These are phyloP conservation scores for Aphanoascus verrucosus DNA, from an alignment of 2,329 filamentous ascomycete species.

Conservation along the genomic window DNA sequence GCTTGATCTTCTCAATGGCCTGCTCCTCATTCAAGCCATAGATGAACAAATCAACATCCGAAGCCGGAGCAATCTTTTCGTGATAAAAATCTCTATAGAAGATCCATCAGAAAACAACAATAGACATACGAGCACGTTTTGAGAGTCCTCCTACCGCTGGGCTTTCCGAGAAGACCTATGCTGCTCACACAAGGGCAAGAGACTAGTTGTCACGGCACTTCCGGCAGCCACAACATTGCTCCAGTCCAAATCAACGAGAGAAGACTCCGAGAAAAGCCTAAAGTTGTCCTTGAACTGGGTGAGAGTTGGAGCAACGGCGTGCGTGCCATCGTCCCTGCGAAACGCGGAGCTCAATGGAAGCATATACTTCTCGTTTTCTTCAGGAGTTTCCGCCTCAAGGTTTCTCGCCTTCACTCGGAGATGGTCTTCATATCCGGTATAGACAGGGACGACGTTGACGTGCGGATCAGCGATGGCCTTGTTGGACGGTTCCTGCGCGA, in stretches of 20 bases:
- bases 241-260: slow-evolving; percentile 67
- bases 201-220: slow-evolving; percentile 66
- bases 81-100: slow-evolving; percentile 62
- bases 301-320: slow-evolving; percentile 56
- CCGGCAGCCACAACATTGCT: slow-evolving; percentile 71
- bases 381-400: slow-evolving; percentile 17
- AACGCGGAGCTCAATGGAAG: slow-evolving; percentile 33
- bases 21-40: slow-evolving; percentile 68
- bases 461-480: slow-evolving; percentile 18
- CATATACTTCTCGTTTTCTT: slow-evolving; percentile 22
- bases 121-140: not conserved
- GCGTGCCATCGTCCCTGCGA: slow-evolving; percentile 50
- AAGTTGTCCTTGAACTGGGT: slow-evolving; percentile 70
- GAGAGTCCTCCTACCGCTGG: slow-evolving; percentile 9
- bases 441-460: slow-evolving; percentile 24
- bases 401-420: slow-evolving; percentile 20
- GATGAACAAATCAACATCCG: slow-evolving; percentile 77
- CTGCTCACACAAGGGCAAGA: slow-evolving; percentile 58
- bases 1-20: slow-evolving; percentile 70
- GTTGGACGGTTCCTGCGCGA: slow-evolving; percentile 23
- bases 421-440: slow-evolving; percentile 14
- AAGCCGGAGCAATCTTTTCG: slow-evolving; percentile 67
- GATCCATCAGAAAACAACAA: slow-evolving; percentile 46
- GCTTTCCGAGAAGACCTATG: slow-evolving; percentile 33
- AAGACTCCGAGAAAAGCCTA: slow-evolving; percentile 68